phyloP scores from a whole-genome alignment of 495 filamentous ascomycete species.

The Lasiosphaeris hirsuta region DNA sequence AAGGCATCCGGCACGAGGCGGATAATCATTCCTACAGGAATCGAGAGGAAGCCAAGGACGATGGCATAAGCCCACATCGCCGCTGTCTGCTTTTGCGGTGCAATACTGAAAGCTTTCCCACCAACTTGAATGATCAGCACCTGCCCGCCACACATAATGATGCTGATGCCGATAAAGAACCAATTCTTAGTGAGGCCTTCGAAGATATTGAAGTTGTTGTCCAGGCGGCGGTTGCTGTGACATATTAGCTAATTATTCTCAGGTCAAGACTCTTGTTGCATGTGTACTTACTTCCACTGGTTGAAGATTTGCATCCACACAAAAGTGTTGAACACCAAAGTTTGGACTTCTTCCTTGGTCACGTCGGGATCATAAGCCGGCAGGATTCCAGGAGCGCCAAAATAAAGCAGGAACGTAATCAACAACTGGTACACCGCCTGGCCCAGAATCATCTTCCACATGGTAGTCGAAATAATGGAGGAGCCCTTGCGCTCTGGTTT shows the following conservation, averaged over 20 bases:
- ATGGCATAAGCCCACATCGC: conserved; percentile 76
- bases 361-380: conserved; percentile 40
- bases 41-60: conserved; percentile 65
- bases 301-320: conserved; percentile 98
- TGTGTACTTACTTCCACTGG: conserved; percentile 71
- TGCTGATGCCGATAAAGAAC: conserved; percentile 81
- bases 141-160: conserved; percentile 75
- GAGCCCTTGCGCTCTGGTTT: conserved; percentile 79
- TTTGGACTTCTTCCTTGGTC: conserved; percentile 52
- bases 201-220: conserved; percentile 88
- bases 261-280: background rate
- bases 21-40: conserved; percentile 69
- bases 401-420: conserved; percentile 77
- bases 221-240: conserved; percentile 71
- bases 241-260: conserved; percentile 12
- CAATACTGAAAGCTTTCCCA: conserved; percentile 68
- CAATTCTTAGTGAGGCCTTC: conserved; percentile 73
- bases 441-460: conserved; percentile 96
- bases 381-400: conserved; percentile 61
- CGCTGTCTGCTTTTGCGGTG: conserved; percentile 50
- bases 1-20: conserved; percentile 56
- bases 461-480: conserved; percentile 73
- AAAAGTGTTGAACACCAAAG: conserved; percentile 88
- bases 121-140: conserved; percentile 79
- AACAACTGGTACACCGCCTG: conserved; percentile 79